Base-by-base conservation (phyloP, 2,329 filamentous ascomycete genomes). In the Huntiella savannae region DNA sequence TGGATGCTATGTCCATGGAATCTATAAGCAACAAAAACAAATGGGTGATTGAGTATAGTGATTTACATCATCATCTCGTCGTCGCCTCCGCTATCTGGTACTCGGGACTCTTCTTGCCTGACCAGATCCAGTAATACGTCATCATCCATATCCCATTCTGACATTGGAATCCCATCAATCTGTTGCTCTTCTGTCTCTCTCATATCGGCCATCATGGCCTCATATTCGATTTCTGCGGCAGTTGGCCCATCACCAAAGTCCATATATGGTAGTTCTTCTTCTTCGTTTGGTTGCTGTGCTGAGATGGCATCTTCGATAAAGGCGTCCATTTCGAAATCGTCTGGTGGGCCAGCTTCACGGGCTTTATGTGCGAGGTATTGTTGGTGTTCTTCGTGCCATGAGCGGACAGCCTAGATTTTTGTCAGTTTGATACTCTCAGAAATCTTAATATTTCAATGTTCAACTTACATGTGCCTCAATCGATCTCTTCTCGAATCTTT, bases 401-500 rank as follows among this genome's bases (percentile, higher is more conserved):
- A 35, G 5, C 48, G 45, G 12, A 51, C 40, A 13, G 45, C 36
- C 49, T 49, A 19, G 3, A 10, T 15, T 4, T 5, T 16, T 47
- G 33, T 40, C 16, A 37, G 33, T 22, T 5, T 36, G 8, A 3
- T 28, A 7, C 10, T 17, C 5, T 28, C 12, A 42, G 32, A 12
- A 36, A 15, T 28, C 12, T 2, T 13, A 12, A 32, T 8, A 32
- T 12, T 12, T 33, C 4, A 13, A n/a, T 38, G 5, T 11, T 11
- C 10, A 7, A 48, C 55, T 50, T 54, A 63, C 63, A 53, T 64
- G 60, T 53, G 78, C 74, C 54, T 80, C 76, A 2, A 77, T 74
- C 19, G 76, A 75, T 52, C 77, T 64, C 44, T 69, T 64, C 54
- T 71, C 66, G 68, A 75, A 79, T 16, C 63, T 62, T 54, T 64